Conservation (phyloP, 805 yeast species). For the Wickerhamomyces strasburgensis region DNA sequence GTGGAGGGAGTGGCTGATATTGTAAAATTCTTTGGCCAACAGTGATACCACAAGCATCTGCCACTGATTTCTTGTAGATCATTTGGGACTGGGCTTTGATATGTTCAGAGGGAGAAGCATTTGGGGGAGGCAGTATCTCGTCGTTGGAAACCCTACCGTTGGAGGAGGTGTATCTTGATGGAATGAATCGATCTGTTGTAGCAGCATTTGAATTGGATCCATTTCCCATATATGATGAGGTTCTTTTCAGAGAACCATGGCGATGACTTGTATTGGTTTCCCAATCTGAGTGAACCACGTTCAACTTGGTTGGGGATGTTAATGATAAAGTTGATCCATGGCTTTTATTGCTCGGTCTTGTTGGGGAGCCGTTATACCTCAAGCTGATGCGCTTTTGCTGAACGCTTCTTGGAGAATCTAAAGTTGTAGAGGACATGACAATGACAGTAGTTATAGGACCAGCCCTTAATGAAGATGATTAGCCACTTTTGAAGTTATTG, state of each 20-base stretch:
- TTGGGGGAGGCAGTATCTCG: conserved; percentile 37
- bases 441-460: conserved; percentile 8
- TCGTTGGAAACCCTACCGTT: conserved; percentile 40
- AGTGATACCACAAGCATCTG: conserved; percentile 89
- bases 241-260: conserved; percentile 18
- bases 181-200: conserved; percentile 55
- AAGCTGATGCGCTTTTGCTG: conserved; percentile 8
- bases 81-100: conserved; percentile 37
- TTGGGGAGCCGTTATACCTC: conserved; percentile 15
- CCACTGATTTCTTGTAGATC: conserved; percentile 73
- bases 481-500: conserved; percentile 8
- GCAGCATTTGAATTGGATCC: conserved; percentile 23
- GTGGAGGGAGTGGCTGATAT: conserved; percentile 85
- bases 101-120: conserved; percentile 41
- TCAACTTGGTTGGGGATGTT: conserved; percentile 43
- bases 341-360: conserved; percentile 12
- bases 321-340: conserved; percentile 33
- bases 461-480: conserved; percentile 5
- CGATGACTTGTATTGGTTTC: conserved; percentile 20
- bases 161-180: conserved; percentile 47
- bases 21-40: conserved; percentile 78
- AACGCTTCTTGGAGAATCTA: conserved; percentile 19
- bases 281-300: conserved; percentile 38
- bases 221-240: conserved; percentile 6
- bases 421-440: conserved; percentile 10